Percentiles rank a stretch among this genome's conserved stretches.
Conservation (phyloP, 768 basidiomycete genomes). For the Trametes coccinea region DNA sequence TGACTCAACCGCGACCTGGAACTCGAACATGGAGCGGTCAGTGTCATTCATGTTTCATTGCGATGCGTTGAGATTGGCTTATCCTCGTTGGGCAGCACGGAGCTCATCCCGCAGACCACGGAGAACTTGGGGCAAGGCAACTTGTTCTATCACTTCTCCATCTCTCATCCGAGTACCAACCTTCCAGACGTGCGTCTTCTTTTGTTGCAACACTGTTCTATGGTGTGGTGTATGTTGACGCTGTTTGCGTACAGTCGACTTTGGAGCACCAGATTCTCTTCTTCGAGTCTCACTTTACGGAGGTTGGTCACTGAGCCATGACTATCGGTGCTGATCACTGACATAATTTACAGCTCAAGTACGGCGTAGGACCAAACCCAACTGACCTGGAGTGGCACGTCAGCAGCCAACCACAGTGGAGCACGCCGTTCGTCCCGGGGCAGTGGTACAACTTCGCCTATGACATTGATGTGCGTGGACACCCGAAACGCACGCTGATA, state of each 20-base stretch:
- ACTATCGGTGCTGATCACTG: background rate
- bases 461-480: conserved; percentile 53
- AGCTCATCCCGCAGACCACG: conserved; percentile 44
- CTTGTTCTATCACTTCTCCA: conserved; percentile 63
- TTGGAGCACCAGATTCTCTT: conserved; percentile 63
- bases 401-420: conserved; percentile 46
- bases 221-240: background rate
- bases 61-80: background rate
- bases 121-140: conserved; percentile 58
- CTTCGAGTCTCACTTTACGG: conserved; percentile 66
- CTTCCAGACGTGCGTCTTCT: conserved; percentile 44
- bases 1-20: conserved; percentile 55
- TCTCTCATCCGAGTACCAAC: conserved; percentile 50
- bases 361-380: conserved; percentile 51
- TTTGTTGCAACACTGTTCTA: background rate
- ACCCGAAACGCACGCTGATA: background rate
- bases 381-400: conserved; percentile 58
- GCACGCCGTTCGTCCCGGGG: conserved; percentile 49
- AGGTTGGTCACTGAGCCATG: conserved; percentile 33
- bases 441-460: conserved; percentile 70
- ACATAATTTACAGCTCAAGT: conserved; percentile 45
- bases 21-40: conserved; percentile 45
- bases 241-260: conserved; percentile 39
- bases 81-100: conserved; percentile 17
- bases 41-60: conserved; percentile 17